These are phyloP conservation scores for Bimuria novae-zelandiae DNA, from an alignment of 2,329 filamentous ascomycete genomes.

Conservation along the genomic window DNA sequence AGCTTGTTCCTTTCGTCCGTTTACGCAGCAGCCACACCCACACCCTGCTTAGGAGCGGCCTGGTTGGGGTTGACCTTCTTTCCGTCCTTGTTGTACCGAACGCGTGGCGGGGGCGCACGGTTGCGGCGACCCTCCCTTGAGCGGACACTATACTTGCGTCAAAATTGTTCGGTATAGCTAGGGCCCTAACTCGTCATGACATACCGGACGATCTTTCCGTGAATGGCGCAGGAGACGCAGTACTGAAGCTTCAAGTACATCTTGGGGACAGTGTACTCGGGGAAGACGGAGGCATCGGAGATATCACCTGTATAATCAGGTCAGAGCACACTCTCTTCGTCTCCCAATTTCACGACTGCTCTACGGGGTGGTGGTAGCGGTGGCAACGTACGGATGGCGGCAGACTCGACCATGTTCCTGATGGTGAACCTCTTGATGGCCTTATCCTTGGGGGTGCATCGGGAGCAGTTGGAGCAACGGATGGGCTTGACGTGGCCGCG, in stretches of 20 bases:
- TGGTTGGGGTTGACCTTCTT: conserved; percentile 97
- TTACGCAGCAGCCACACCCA: conserved; percentile 35
- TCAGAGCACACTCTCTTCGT: conserved; percentile 26
- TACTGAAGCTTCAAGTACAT: conserved; percentile 99
- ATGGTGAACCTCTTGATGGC: conserved; percentile 99
- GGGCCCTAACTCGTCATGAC: conserved; percentile 50
- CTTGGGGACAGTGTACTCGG: conserved; percentile 99
- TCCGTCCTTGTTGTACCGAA: conserved; percentile 99
- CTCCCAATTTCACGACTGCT: conserved; percentile 11
- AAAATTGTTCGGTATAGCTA: conserved; percentile 12
- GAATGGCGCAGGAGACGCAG: conserved; percentile 99
- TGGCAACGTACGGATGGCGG: conserved; percentile 88
- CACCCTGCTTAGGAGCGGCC: conserved; percentile 71
- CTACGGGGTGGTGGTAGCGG: conserved; percentile 66
- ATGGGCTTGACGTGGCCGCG: conserved; percentile 99
- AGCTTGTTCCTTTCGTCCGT: conserved; percentile 15
- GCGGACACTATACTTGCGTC: conserved; percentile 73
- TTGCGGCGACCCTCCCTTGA: conserved; percentile 97
- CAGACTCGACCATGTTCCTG: conserved; percentile 99
- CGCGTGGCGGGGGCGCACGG: conserved; percentile 95
- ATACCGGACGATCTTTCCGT: conserved; percentile 99
- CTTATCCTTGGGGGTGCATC: conserved; percentile 96
- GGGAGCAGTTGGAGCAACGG: conserved; percentile 85
- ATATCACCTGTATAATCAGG: conserved; percentile 80
- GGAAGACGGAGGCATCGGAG: conserved; percentile 98